A percentile compares a stretch with the other conserved stretches of the same genome.
Evolutionary conservation across 352 stramenopile species (phyloP).

Genomic region (Pythium angustatum): DNA sequence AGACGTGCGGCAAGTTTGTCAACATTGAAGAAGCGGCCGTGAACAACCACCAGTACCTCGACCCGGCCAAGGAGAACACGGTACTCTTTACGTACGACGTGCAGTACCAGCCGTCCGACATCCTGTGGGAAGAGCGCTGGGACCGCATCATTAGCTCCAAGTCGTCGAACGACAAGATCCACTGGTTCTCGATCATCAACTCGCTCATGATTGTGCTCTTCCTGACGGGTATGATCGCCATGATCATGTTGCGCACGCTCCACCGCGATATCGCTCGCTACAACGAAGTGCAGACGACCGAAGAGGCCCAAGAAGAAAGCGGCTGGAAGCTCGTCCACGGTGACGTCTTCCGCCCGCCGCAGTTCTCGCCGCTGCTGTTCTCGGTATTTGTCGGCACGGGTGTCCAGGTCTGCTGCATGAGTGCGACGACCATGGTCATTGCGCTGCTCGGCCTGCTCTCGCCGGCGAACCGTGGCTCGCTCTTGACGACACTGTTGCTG

Average conservation of each 20-base stretch:
- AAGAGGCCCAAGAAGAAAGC: constrained; percentile 95
- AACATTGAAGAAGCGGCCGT: constrained; percentile 82
- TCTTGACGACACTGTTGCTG: constrained; percentile 95
- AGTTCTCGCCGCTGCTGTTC: constrained; percentile 93
- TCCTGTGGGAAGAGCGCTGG: constrained; percentile 97
- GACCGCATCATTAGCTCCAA: constrained; percentile 98
- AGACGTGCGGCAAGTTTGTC: constrained; percentile 89
- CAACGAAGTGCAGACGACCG: constrained; percentile 94
- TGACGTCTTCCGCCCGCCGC: constrained; percentile 98
- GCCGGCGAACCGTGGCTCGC: constrained; percentile 95
- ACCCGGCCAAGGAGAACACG: constrained; percentile 63
- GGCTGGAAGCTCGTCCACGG: constrained; percentile 97
- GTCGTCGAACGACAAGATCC: constrained; percentile 97
- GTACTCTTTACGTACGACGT: constrained; percentile 99
- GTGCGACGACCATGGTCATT: constrained; percentile 94
- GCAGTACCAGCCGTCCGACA: constrained; percentile 93
- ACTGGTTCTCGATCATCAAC: constrained; percentile 99
- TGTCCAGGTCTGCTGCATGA: constrained; percentile 96
- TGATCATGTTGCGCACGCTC: constrained; percentile 99
- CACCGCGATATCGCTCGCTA: constrained; percentile 97
- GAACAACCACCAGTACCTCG: constrained; percentile 84
- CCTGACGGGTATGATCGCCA: constrained; percentile 98
- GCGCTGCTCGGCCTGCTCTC: constrained; percentile 95
- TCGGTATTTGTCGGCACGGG: constrained; percentile 95
- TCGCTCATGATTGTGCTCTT: constrained; percentile 99